Evolutionary conservation across 2,329 filamentous ascomycete genomes (phyloP).

Genomic region (Shiraia sp.): DNA sequence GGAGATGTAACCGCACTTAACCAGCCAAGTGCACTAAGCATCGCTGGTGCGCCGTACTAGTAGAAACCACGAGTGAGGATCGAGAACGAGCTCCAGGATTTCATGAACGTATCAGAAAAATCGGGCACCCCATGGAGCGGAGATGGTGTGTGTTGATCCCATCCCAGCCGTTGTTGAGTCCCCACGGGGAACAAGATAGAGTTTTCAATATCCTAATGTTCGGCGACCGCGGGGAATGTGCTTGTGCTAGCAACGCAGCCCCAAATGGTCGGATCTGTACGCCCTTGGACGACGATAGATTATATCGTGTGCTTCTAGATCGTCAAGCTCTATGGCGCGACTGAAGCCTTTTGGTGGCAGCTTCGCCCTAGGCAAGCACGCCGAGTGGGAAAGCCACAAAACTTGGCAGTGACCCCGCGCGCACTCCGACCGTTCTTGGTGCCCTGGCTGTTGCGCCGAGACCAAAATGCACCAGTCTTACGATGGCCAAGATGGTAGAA

Average conservation of each 20-base stretch:
- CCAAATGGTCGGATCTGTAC: too few relatives aligned
- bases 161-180: slow-evolving; percentile 13
- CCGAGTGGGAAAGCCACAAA: slow-evolving; percentile 25
- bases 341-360: slow-evolving; percentile 24
- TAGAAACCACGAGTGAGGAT: slow-evolving; percentile 21
- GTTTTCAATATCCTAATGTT: neutral
- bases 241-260: too few relatives aligned
- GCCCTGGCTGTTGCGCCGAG: slow-evolving; percentile 26
- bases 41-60: slow-evolving; percentile 16
- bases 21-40: slow-evolving; percentile 34
- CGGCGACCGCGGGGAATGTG: neutral
- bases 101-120: slow-evolving; percentile 17
- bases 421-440: slow-evolving; percentile 15
- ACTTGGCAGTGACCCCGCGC: slow-evolving; percentile 32
- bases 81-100: slow-evolving; percentile 16
- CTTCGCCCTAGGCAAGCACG: slow-evolving; percentile 25
- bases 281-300: too few relatives aligned
- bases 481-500: slow-evolving; percentile 32
- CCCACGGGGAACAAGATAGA: slow-evolving; percentile 25
- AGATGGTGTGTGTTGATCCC: slow-evolving; percentile 24
- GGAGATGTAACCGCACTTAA: slow-evolving; percentile 27
- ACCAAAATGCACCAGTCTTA: slow-evolving; percentile 16
- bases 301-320: slow-evolving; percentile 4
- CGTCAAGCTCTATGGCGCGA: slow-evolving; percentile 28
- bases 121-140: slow-evolving; percentile 7